Base-by-base conservation (phyloP, 2,329 filamentous ascomycete genomes). In the Colletotrichum tofieldiae region DNA sequence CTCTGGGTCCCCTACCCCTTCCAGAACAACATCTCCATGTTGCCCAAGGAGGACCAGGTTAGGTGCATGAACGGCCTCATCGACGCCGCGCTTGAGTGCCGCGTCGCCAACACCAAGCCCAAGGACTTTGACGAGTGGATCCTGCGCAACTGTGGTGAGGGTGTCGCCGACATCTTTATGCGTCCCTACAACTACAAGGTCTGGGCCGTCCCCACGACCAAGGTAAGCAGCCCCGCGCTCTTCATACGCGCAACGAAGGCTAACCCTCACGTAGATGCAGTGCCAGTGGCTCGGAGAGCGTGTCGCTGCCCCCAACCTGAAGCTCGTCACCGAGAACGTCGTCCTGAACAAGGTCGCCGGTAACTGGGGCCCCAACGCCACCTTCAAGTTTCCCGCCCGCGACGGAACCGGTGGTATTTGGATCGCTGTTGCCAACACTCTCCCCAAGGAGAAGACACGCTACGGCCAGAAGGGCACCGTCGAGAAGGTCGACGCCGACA, bases 141-240 rank as follows among this genome's bases (percentile, higher is more conserved):
- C 80, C 83, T 98, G 78, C 92, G 96, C 79, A 97, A 93, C 87
- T 95, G 93, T 86, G 96, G 96, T 79, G 87, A 90, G 78, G 96
- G 96, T 78, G 89, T 99, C 79, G 96, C 95, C 77, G 92, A 99
- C 83, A 89, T 96, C 78, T 99, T 99, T 90, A 99, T 99, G 96
- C 90, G 96, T 79, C 96, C 96, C 66, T 99, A 99, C 90, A 99
- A 99, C 91, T 99, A 93, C 92, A 99, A 99, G 88, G 96, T 99
- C 82, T 99, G 96, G 96, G 96, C 96, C 75, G 96, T 98, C 78
- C 96, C 96, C 72, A 98, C 96, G 68, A 98, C 93, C 77, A 97
- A 97, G 92, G 94, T 97, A 89, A 79, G 88, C 39, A 26, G 35
- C 23, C 32, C n/a, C 29, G 1, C 7, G 16, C 29, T 11, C 11